Conservation (phyloP, 1,284 basidiomycete genomes). For the Ceratobasidium sp. region DNA sequence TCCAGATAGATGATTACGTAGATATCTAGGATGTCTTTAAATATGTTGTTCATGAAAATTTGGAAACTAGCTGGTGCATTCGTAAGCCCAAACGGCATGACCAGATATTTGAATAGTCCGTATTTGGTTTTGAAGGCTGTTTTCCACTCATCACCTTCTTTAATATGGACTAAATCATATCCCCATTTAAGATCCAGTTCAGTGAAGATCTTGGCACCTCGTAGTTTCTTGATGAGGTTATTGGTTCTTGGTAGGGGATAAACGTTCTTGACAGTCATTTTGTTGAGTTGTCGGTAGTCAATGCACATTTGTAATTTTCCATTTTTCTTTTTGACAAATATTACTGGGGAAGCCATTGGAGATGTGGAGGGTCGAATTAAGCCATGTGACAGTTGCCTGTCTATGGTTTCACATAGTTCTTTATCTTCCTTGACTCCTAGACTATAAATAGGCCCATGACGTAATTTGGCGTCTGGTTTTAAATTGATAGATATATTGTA, state of each 20-base stretch:
- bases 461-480: background rate
- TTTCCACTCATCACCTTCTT: slow-evolving; percentile 52
- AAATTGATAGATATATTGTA: slow-evolving; percentile 45
- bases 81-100: slow-evolving; percentile 51
- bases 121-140: slow-evolving; percentile 55
- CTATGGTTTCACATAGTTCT: slow-evolving; percentile 4
- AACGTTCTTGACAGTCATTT: background rate
- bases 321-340: slow-evolving; percentile 63
- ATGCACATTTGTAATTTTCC: slow-evolving; percentile 56
- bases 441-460: background rate
- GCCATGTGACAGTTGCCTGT: slow-evolving; percentile 22
- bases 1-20: slow-evolving; percentile 49
- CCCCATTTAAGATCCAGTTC: slow-evolving; percentile 51
- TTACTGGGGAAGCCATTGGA: slow-evolving; percentile 56
- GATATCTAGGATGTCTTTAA: slow-evolving; percentile 40
- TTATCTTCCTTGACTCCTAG: slow-evolving; percentile 13
- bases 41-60: slow-evolving; percentile 43
- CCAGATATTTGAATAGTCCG: slow-evolving; percentile 55
- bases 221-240: slow-evolving; percentile 49
- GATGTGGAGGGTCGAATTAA: slow-evolving; percentile 54
- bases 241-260: slow-evolving; percentile 45
- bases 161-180: slow-evolving; percentile 52
- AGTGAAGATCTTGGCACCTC: slow-evolving; percentile 48
- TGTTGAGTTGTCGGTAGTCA: slow-evolving; percentile 58
- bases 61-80: slow-evolving; percentile 55